Base-by-base conservation (phyloP, 2,329 filamentous ascomycete genomes). In the Leptosphaerulina australis region DNA sequence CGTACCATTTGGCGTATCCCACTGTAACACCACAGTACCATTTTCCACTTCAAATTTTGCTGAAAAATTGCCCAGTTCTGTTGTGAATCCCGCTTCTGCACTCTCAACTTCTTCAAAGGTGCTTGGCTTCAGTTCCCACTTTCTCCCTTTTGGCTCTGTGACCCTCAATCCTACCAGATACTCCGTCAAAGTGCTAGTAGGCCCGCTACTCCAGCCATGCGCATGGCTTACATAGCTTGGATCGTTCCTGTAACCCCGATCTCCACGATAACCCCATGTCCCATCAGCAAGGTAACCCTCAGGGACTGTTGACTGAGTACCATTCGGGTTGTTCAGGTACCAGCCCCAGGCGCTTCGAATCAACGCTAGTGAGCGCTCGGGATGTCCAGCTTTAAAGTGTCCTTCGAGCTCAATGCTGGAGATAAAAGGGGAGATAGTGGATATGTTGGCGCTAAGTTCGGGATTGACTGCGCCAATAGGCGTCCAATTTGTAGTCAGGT, bases 311-410 rank as follows among this genome's bases (percentile, higher is more conserved):
- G 77, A 81, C 47, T 79, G 73, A 0, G 83, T 85, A n/a, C 82
- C 82, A 55, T 82, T 79, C 1, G 78, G 75, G 50, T 84, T 77
- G 50, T 79, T 74, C 12, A 83, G 68, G 57, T 85, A 85, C 81
- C 81, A 84, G 9, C 83, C 83, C 83, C 83, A 86, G 38, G 74
- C 76, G 7, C 71, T 71, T 5, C 82, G 78, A 24, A 86, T 80
- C 12, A 86, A 76, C 9, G 81, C 74, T 0, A 87, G 69, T 0
- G 83, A 82, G 26, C 83, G 78, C 6, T 70, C 63, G 1, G 82
- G 64, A 49, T 77, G 73, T 0, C 76, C 73, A 0, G 77, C 77
- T 0, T 72, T 66, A 4, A 85, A 71, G 57, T 85, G 83, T 1
- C 77, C 83, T 63, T 82, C 79, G 20, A 86, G 74, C 60, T 87